Percentiles rank a stretch among this genome's conserved stretches.
Evolutionary conservation across 257 asterid species (phyloP).

Genomic region (Plantago ovata): DNA sequence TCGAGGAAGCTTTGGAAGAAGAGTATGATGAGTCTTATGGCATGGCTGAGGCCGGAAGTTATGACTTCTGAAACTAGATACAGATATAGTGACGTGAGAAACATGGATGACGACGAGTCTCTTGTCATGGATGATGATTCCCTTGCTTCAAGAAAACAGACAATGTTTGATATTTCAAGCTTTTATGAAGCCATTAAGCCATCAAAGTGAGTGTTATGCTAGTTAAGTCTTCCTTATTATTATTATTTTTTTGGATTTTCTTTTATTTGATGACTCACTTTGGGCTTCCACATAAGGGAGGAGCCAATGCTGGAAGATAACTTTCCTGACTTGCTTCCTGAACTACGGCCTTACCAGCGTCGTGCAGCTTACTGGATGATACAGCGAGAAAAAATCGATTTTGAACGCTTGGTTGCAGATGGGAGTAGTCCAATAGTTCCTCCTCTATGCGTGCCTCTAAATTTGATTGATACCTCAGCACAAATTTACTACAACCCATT

Average conservation of each 20-base stretch:
- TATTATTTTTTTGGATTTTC: constrained; percentile 11
- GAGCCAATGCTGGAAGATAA: constrained; percentile 70
- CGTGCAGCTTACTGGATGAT: constrained; percentile 99
- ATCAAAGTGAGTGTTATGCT: constrained; percentile 65
- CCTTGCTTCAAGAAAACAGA: constrained; percentile 33
- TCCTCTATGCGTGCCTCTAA: constrained; percentile 81
- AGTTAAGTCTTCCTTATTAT: constrained; percentile 9
- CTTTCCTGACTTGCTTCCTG: constrained; percentile 73
- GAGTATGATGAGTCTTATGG: constrained; percentile 83
- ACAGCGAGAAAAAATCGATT: constrained; percentile 69
- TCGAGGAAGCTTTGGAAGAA: constrained; percentile 82
- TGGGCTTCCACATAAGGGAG: constrained; percentile 46
- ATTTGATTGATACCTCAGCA: constrained; percentile 57
- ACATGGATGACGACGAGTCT: constrained; percentile 34
- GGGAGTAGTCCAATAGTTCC: constrained; percentile 44
- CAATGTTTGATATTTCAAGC: constrained; percentile 64
- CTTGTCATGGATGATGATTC: constrained; percentile 29
- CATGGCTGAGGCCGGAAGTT: constrained; percentile 94
- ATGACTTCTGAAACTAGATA: constrained; percentile 88
- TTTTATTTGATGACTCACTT: constrained; percentile 20
- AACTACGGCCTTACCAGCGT: constrained; percentile 92
- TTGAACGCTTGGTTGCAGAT: constrained; percentile 33
- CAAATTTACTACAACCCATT: constrained; percentile 84
- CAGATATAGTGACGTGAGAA: constrained; percentile 34
- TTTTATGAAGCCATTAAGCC: constrained; percentile 97